A percentile compares a stretch with the other conserved stretches of the same genome.
These are phyloP conservation scores for Baudoinia panamericana DNA, from an alignment of 495 filamentous ascomycete species.

Conservation along the genomic window DNA sequence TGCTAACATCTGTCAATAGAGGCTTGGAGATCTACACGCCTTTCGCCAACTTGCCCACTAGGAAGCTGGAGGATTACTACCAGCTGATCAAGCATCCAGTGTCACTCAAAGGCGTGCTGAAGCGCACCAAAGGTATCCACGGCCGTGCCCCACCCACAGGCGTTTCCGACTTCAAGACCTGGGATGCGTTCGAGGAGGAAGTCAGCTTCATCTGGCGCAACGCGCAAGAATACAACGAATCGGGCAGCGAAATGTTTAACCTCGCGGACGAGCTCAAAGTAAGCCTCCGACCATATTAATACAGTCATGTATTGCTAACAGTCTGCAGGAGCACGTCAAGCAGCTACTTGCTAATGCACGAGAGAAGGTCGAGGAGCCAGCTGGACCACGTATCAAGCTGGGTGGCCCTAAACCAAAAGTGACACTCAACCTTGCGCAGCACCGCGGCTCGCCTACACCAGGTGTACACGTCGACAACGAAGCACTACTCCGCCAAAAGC, in stretches of 20 bases:
- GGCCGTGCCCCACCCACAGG: constrained; percentile 50
- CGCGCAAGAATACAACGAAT: constrained; percentile 78
- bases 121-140: constrained; percentile 53
- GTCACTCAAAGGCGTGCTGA: constrained; percentile 56
- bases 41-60: constrained; percentile 53
- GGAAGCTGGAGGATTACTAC: constrained; percentile 60
- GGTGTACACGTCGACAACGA: constrained; percentile 40
- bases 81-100: constrained; percentile 59
- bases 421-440: constrained; percentile 17
- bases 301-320: neutral
- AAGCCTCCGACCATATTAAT: constrained; percentile 24
- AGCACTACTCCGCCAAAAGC: constrained; percentile 36
- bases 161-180: constrained; percentile 59
- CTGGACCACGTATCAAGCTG: constrained; percentile 63
- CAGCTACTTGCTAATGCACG: constrained; percentile 56
- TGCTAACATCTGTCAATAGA: constrained; percentile 24
- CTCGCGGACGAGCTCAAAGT: constrained; percentile 67
- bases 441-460: constrained; percentile 14
- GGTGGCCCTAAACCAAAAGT: constrained; percentile 19
- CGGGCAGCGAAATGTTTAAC: constrained; percentile 62
- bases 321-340: constrained; percentile 40
- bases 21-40: constrained; percentile 46
- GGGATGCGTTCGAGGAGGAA: constrained; percentile 68
- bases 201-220: constrained; percentile 71
- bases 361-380: constrained; percentile 40